Evolutionary conservation across 805 yeast species (phyloP), one percentile per base, ranked within the genome.

Genomic region (Myxozyma geophila): DNA sequence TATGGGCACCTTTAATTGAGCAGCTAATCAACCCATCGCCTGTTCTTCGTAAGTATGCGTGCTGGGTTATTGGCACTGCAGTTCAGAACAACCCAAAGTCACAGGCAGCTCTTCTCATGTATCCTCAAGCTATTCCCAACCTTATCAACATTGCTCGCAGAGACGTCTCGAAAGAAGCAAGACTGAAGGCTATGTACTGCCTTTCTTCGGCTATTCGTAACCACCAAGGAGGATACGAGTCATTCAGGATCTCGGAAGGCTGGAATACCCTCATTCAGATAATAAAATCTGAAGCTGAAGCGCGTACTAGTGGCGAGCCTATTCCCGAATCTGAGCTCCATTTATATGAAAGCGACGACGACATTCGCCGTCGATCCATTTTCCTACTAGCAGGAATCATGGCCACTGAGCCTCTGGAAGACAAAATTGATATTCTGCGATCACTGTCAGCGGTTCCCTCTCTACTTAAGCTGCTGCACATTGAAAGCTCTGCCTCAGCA

Each of bases 51-150:
- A 78, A 82, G 8, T 78, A 80, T 60, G 88, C 92, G 0, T 85
- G 89, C 63, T 86, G 95, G 43, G 83, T 89, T 47, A 82, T 92
- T 28, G 97, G 96, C 1, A 89, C 93, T 0, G 96, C 98, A 0
- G 96, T 89, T 3, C 99, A 95, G 76, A 95, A 95, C 74, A 95
- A 95, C 74, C 85, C 85, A 2, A 83, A 82, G 62, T 79, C 92
- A 3, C 98, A 92, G 76, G 79, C 81, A 2, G 67, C 66, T 12
- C 44, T 70, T 33, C 36, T 63, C 10, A 58, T 59, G 46, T 64
- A 76, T 10, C 72, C 70, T 9, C 62, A 64, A 2, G 76, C 76
- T 7, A 68, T 79, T 17, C 60, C 70, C 4, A 68, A 66, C 28
- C 66, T 79, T 19, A 59, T 78, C 58, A 70, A 69, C 36, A 48